phyloP scores from a whole-genome alignment of 2,329 filamentous ascomycete genomes.

The Pleomassaria siparia region DNA sequence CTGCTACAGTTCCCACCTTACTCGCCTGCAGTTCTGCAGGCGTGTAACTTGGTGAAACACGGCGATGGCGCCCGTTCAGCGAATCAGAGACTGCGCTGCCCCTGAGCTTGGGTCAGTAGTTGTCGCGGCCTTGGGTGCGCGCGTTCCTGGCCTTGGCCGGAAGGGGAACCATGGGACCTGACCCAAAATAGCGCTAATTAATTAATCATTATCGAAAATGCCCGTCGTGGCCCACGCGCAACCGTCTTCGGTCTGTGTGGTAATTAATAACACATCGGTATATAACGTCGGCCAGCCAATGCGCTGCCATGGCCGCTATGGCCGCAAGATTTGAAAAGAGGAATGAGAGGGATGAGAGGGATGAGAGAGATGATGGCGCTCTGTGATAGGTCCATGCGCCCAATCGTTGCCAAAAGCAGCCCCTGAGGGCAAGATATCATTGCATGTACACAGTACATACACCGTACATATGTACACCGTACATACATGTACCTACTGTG shows the following conservation, averaged over 20 bases:
- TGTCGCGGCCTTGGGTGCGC: slow-evolving; percentile 1
- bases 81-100: background rate
- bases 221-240: background rate
- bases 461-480: too few relatives aligned
- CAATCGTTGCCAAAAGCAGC: background rate
- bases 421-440: background rate
- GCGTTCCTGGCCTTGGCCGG: background rate
- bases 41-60: slow-evolving; percentile 2
- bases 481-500: too few relatives aligned
- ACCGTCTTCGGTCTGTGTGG: background rate
- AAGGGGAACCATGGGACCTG: background rate
- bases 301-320: background rate
- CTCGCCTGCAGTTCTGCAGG: slow-evolving; percentile 1
- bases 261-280: background rate
- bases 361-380: background rate
- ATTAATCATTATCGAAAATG: too few relatives aligned
- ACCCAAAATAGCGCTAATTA: slow-evolving; percentile 1
- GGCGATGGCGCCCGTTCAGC: background rate
- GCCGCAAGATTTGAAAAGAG: background rate
- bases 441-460: too few relatives aligned
- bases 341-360: background rate
- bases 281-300: background rate
- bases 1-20: background rate
- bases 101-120: background rate
- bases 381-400: background rate